These are phyloP conservation scores for Aspergillus calidoustus DNA, from an alignment of 2,329 filamentous ascomycete genomes.

Conservation along the genomic window DNA sequence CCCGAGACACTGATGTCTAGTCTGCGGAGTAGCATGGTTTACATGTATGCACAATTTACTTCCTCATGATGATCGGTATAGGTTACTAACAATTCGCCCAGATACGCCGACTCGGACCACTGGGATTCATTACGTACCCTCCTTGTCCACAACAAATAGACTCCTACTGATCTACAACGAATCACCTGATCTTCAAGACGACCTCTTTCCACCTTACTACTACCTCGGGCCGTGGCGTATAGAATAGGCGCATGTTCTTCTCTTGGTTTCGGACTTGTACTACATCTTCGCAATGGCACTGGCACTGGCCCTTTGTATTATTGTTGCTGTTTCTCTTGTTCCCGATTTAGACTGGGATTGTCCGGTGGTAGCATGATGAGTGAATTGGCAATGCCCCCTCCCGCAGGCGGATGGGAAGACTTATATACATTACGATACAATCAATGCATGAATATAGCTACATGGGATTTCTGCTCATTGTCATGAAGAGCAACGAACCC, in stretches of 20 bases:
- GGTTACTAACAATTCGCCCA: conserved; percentile 43
- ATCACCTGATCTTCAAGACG: neutral
- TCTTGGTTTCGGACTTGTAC: conserved; percentile 13
- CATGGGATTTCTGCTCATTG: neutral
- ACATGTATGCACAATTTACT: conserved; percentile 71
- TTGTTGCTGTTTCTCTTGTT: conserved; percentile 6
- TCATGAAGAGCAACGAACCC: too few species aligned
- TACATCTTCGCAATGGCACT: neutral
- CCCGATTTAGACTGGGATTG: neutral
- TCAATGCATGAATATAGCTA: neutral
- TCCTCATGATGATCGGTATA: neutral
- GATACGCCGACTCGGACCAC: conserved; percentile 78
- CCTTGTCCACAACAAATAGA: conserved; percentile 77
- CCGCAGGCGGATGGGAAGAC: conserved; percentile 22
- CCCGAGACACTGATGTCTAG: conserved; percentile 90
- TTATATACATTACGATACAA: neutral
- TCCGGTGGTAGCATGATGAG: neutral
- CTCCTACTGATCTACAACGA: conserved; percentile 1
- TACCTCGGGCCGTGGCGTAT: conserved; percentile 20
- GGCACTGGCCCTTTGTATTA: conserved; percentile 21
- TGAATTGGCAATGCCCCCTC: conserved; percentile 7
- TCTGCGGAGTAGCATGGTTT: conserved; percentile 92
- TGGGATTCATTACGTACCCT: conserved; percentile 89
- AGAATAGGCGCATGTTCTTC: conserved; percentile 24
- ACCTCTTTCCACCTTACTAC: neutral